phyloP scores from a whole-genome alignment of 202 grass and related monocot species.

The Brachypodium distachyon region DNA sequence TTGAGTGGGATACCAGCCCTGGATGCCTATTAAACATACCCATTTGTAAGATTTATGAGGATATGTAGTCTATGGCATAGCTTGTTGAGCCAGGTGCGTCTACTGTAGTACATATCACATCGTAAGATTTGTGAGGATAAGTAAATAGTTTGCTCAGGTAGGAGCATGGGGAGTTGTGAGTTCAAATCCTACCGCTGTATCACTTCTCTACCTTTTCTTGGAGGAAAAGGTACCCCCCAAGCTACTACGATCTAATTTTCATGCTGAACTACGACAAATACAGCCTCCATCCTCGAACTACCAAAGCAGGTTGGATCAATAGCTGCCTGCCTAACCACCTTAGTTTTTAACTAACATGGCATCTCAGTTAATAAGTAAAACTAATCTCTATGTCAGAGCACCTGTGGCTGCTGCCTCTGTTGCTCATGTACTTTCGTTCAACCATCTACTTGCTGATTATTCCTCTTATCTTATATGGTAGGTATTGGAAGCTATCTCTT shows the following conservation, averaged over 20 bases:
- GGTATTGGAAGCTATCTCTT: conserved; percentile 97
- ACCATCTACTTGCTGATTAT: not conserved
- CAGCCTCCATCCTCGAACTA: not conserved
- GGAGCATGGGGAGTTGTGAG: too few relatives aligned
- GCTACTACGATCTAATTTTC: not conserved
- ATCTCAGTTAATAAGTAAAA: not conserved
- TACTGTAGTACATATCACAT: not conserved
- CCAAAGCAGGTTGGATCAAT: not conserved
- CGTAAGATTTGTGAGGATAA: not conserved
- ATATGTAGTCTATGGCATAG: too few relatives aligned
- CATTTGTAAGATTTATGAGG: too few relatives aligned
- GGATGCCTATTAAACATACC: too few relatives aligned
- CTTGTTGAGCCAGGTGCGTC: too few relatives aligned
- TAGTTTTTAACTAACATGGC: not conserved
- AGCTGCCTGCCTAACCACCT: not conserved
- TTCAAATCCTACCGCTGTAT: too few relatives aligned
- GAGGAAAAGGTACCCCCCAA: not conserved
- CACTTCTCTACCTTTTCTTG: too few relatives aligned
- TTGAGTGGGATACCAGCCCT: not conserved
- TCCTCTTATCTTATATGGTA: conserved; percentile 23
- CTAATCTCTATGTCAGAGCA: not conserved
- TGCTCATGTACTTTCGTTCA: not conserved
- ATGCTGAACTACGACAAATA: not conserved
- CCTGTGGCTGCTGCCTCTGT: not conserved
- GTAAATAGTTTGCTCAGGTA: not conserved